Evolutionary conservation across 768 basidiomycete species (phyloP).

Genomic region (Podaxis sp.): DNA sequence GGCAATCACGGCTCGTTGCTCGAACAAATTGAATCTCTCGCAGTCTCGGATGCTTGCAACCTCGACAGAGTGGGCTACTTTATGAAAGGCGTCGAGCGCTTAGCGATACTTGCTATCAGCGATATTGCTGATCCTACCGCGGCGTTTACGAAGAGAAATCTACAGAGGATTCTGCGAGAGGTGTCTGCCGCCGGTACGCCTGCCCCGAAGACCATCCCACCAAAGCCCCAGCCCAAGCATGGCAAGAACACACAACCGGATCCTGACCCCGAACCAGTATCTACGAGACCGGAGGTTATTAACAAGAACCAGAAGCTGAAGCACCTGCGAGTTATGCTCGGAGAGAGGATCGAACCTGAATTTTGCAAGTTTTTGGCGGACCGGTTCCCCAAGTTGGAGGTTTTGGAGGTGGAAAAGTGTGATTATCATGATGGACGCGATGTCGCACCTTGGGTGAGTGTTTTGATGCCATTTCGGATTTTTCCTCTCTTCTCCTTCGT

Average conservation of each 20-base stretch:
- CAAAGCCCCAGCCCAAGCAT: slow-evolving; percentile 9
- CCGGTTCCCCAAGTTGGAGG: slow-evolving; percentile 35
- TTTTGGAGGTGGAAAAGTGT: slow-evolving; percentile 40
- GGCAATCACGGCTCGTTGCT: slow-evolving; percentile 24
- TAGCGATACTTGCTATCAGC: slow-evolving; percentile 36
- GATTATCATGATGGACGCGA: slow-evolving; percentile 39
- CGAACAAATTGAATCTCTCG: slow-evolving; percentile 30
- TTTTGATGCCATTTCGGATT: neutral
- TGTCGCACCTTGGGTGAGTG: slow-evolving; percentile 37
- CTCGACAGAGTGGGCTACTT: slow-evolving; percentile 28
- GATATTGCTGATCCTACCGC: slow-evolving; percentile 31
- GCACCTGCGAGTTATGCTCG: slow-evolving; percentile 37
- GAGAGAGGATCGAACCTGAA: slow-evolving; percentile 34
- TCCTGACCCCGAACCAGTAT: neutral
- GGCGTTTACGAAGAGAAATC: slow-evolving; percentile 30
- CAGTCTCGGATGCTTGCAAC: slow-evolving; percentile 37
- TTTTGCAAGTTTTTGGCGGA: slow-evolving; percentile 29
- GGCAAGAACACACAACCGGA: neutral
- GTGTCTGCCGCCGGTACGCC: slow-evolving; percentile 19
- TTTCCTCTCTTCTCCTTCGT: neutral
- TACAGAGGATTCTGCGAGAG: slow-evolving; percentile 31
- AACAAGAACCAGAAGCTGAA: slow-evolving; percentile 22
- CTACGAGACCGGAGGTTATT: slow-evolving; percentile 6
- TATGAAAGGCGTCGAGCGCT: slow-evolving; percentile 27
- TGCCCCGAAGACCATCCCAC: slow-evolving; percentile 9